Conservation (phyloP, 164 flowering plant genomes). For the Amborella trichopoda region DNA sequence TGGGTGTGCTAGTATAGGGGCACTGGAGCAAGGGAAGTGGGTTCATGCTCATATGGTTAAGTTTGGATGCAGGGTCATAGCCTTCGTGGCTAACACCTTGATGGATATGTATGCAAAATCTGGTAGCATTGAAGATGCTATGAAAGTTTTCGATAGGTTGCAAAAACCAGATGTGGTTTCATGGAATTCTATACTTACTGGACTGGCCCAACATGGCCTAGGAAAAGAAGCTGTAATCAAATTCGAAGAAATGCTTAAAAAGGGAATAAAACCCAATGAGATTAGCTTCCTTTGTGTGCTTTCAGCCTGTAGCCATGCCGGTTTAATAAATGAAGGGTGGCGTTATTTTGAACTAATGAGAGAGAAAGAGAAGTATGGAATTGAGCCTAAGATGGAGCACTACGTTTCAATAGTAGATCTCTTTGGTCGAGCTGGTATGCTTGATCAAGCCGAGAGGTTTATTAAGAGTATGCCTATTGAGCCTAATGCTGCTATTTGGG, state of each 20-base stretch:
- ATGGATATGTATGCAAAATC: slow-evolving; percentile 70
- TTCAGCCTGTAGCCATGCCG: slow-evolving; percentile 63
- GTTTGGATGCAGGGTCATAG: slow-evolving; percentile 34
- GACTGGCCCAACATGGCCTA: slow-evolving; percentile 60
- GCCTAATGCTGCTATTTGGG: slow-evolving; percentile 53
- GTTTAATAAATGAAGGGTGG: slow-evolving; percentile 43
- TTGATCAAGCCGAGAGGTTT: slow-evolving; percentile 34
- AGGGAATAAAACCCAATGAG: slow-evolving; percentile 38
- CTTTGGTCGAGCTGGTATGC: slow-evolving; percentile 54
- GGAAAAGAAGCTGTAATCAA: slow-evolving; percentile 27
- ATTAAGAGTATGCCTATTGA: slow-evolving; percentile 43
- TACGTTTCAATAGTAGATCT: slow-evolving; percentile 60
- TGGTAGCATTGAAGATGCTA: slow-evolving; percentile 53
- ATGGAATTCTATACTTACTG: slow-evolving; percentile 67
- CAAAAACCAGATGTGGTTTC: slow-evolving; percentile 39
- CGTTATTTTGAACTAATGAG: slow-evolving; percentile 45
- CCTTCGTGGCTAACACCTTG: slow-evolving; percentile 48
- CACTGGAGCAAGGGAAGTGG: slow-evolving; percentile 67
- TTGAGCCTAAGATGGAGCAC: slow-evolving; percentile 39
- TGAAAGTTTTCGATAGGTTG: slow-evolving; percentile 42
- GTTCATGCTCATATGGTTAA: slow-evolving; percentile 59
- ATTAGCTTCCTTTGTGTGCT: slow-evolving; percentile 56
- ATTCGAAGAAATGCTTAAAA: slow-evolving; percentile 40
- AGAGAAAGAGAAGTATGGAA: slow-evolving; percentile 17
- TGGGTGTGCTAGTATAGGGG: slow-evolving; percentile 47